Conservation (phyloP, 495 filamentous ascomycete genomes). For the Podospora tetraspora region DNA sequence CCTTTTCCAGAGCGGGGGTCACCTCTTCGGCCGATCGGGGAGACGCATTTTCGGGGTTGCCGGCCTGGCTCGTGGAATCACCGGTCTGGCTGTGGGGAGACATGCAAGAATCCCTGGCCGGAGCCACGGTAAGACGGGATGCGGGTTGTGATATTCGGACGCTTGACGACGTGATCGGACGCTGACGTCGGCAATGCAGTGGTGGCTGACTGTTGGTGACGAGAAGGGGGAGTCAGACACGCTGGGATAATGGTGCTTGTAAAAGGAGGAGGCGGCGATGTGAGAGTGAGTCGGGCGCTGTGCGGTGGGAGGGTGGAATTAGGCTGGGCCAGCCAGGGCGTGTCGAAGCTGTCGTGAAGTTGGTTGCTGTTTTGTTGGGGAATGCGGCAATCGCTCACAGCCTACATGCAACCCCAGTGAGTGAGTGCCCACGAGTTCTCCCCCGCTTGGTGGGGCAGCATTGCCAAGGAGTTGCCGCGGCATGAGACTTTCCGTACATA, state of each 20-base stretch:
- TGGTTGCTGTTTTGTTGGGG: conserved; percentile 3
- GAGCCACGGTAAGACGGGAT: background rate
- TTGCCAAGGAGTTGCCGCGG: background rate
- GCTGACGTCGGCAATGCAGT: conserved; percentile 6
- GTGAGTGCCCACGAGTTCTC: background rate
- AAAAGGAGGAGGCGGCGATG: background rate
- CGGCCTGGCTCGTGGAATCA: conserved; percentile 20
- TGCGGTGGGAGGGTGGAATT: background rate
- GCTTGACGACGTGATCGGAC: background rate
- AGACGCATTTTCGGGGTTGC: conserved; percentile 16
- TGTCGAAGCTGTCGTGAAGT: conserved; percentile 1
- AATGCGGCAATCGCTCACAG: background rate
- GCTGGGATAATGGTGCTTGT: background rate
- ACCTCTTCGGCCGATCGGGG: conserved; percentile 10
- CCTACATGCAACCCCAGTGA: background rate
- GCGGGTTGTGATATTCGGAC: background rate
- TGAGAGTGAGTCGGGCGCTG: background rate
- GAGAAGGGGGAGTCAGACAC: background rate
- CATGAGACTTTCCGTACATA: background rate
- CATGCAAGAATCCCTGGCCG: conserved; percentile 26
- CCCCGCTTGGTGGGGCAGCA: background rate
- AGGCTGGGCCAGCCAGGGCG: conserved; percentile 11
- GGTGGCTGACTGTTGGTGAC: background rate
- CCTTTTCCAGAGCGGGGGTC: conserved; percentile 5
- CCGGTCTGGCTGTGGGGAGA: conserved; percentile 27